Percentiles rank a stretch among this genome's conserved stretches.
Conservation (phyloP, 2,329 filamentous ascomycete species). For the Pezicula rhizophila region DNA sequence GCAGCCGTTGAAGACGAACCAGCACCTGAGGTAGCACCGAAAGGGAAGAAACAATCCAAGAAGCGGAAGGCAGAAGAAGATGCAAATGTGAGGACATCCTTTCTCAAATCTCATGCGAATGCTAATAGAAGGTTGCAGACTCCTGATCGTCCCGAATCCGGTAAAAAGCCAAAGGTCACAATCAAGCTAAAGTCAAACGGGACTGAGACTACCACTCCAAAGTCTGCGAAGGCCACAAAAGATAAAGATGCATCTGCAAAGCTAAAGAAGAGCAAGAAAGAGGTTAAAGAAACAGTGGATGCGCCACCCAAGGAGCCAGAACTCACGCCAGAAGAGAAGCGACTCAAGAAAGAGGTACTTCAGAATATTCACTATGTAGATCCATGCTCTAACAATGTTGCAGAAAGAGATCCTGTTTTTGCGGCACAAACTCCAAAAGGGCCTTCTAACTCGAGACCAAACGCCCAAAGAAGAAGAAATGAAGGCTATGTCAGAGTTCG, state of each 20-base stretch:
- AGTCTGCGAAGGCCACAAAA: constrained; percentile 25
- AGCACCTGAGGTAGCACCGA: constrained; percentile 37
- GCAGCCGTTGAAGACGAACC: constrained; percentile 44
- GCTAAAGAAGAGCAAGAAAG: constrained; percentile 46
- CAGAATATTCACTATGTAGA: background rate
- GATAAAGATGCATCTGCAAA: constrained; percentile 32
- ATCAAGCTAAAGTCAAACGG: constrained; percentile 57
- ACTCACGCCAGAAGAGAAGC: constrained; percentile 51
- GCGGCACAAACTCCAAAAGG: constrained; percentile 90
- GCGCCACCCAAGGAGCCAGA: constrained; percentile 50
- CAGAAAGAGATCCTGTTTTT: constrained; percentile 83
- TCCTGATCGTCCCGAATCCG: constrained; percentile 53
- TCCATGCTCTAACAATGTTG: constrained; percentile 27
- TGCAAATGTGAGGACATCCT: constrained; percentile 50
- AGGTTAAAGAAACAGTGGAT: constrained; percentile 47
- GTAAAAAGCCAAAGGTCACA: constrained; percentile 65
- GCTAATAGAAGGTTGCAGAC: constrained; percentile 34
- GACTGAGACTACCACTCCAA: constrained; percentile 38
- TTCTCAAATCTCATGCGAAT: background rate
- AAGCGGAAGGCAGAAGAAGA: constrained; percentile 86
- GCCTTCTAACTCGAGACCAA: constrained; percentile 78
- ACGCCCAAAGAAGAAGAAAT: constrained; percentile 83
- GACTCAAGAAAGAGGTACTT: constrained; percentile 52
- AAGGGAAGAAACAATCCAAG: constrained; percentile 50
- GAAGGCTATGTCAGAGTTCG: constrained; percentile 69